Conservation (phyloP, 176 grass and related monocot species). For the Saccharum officinarum region DNA sequence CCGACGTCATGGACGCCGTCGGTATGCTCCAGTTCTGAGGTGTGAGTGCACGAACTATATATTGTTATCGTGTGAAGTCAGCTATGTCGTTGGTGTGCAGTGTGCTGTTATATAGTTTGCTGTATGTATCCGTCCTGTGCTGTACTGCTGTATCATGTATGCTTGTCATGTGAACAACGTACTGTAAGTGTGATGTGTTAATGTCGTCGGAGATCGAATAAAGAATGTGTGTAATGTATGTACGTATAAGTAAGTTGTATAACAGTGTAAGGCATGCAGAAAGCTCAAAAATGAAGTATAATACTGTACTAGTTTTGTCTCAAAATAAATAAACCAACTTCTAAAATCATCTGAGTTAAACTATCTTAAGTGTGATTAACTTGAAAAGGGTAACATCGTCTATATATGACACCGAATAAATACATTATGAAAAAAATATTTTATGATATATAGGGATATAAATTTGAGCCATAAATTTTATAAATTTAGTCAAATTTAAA, state of each 20-base stretch:
- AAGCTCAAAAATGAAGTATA: background rate
- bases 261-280: background rate
- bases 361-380: no score
- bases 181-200: background rate
- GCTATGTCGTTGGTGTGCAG: background rate
- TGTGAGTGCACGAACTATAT: background rate
- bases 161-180: background rate
- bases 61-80: background rate
- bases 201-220: background rate
- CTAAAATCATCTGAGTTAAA: no score
- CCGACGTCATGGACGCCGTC: slow-evolving; percentile 26
- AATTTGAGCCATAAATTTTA: no score
- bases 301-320: background rate
- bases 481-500: no score
- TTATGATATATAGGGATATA: no score
- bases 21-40: slow-evolving; percentile 14
- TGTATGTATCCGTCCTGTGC: background rate
- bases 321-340: no score
- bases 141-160: background rate
- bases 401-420: no score
- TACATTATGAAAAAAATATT: no score
- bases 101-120: background rate
- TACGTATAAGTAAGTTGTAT: background rate
- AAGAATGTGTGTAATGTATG: background rate
- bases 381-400: no score